Conservation (phyloP, 192 early-diverging fungal genomes). For the Coemansia sp. region DNA sequence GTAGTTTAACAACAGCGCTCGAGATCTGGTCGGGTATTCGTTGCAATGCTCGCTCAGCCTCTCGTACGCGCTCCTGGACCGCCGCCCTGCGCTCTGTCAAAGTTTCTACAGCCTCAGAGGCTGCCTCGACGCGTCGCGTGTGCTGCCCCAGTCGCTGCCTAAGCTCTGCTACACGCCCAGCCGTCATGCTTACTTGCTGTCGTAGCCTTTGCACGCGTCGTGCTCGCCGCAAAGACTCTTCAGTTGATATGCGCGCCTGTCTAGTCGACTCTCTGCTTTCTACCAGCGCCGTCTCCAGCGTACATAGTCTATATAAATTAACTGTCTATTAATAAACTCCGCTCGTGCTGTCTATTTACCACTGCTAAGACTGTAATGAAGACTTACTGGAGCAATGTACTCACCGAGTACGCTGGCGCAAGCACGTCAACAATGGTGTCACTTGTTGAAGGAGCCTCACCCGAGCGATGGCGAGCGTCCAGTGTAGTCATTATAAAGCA, state of each 20-base stretch:
- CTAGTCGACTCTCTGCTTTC: background rate
- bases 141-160: slow-evolving; percentile 1
- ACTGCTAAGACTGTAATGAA: background rate
- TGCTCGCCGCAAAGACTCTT: slow-evolving; percentile 9
- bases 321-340: background rate
- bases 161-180: slow-evolving; percentile 2
- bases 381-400: background rate
- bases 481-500: background rate
- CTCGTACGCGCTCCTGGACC: background rate
- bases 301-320: slow-evolving; percentile 15
- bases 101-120: slow-evolving; percentile 13
- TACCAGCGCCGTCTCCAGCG: slow-evolving; percentile 11
- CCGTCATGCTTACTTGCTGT: background rate
- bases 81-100: background rate
- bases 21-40: background rate
- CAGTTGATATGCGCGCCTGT: background rate
- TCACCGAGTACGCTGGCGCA: background rate
- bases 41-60: background rate
- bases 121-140: slow-evolving; percentile 27
- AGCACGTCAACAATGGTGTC: background rate
- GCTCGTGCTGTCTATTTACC: background rate
- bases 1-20: slow-evolving; percentile 11
- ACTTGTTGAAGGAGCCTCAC: background rate
- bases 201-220: slow-evolving; percentile 11
- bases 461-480: background rate